These are phyloP conservation scores for Trametes versicolor DNA, from an alignment of 1,284 basidiomycete genomes.

Conservation along the genomic window DNA sequence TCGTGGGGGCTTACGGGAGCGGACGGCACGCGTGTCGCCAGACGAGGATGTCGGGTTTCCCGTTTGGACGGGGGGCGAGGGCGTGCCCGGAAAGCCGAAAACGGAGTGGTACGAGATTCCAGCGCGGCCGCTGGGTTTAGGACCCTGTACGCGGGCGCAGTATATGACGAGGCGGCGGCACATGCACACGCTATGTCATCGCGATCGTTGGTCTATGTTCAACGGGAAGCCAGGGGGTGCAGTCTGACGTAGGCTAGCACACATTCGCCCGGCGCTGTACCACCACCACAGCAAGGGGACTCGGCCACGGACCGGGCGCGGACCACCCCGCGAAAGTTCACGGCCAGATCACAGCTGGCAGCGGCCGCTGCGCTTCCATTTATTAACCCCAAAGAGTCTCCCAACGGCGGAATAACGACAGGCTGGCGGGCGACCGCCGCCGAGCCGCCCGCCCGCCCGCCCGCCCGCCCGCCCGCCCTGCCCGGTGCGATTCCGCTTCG, in stretches of 20 bases:
- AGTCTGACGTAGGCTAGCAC: not conserved
- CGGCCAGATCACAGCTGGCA: not conserved
- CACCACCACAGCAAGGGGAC: not conserved
- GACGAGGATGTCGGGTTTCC: not conserved
- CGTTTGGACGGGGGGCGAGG: not conserved
- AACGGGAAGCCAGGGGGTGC: not conserved
- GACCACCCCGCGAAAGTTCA: slow-evolving; percentile 4
- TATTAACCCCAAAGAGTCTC: not conserved
- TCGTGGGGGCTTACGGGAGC: slow-evolving; percentile 19
- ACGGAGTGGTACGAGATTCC: not conserved
- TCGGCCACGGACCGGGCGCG: not conserved
- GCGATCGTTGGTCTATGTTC: not conserved
- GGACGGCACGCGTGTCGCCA: not conserved
- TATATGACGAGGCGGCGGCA: not conserved
- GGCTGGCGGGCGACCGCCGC: not conserved
- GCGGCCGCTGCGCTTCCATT: not conserved
- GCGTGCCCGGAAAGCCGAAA: not conserved
- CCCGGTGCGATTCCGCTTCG: not conserved
- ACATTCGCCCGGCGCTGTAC: not conserved
- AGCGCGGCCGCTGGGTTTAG: not conserved
- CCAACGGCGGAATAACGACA: not conserved
- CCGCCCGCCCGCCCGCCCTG: too few relatives aligned
- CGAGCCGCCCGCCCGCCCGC: too few relatives aligned
- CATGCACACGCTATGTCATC: not conserved
- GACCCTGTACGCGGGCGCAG: not conserved